A percentile compares a stretch with the other conserved stretches of the same genome.
Conservation (phyloP, 352 stramenopile species). For the Phytophthora pini region DNA sequence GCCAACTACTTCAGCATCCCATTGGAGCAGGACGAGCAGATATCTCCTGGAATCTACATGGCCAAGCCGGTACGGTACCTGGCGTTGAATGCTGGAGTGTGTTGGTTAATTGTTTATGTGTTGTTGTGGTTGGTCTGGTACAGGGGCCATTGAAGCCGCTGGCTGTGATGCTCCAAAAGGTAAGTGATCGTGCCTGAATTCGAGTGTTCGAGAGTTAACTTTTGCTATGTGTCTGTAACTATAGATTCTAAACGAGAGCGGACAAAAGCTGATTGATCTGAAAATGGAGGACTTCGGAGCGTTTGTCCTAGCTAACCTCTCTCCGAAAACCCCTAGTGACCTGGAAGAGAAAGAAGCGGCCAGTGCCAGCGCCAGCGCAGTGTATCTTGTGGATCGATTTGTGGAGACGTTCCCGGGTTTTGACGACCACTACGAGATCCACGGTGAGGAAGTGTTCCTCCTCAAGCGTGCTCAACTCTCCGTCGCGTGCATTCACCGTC, state of each 20-base stretch:
- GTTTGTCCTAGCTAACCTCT: slow-evolving; percentile 72
- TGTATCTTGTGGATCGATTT: slow-evolving; percentile 60
- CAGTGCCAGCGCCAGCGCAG: slow-evolving; percentile 42
- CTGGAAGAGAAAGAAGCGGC: slow-evolving; percentile 28
- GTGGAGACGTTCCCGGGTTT: slow-evolving; percentile 73
- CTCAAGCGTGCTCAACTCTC: slow-evolving; percentile 79
- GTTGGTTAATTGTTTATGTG: slow-evolving; percentile 1
- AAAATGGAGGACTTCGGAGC: slow-evolving; percentile 71
- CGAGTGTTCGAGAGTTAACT: slow-evolving; percentile 1
- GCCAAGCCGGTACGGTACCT: slow-evolving; percentile 61
- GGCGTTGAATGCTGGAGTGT: not conserved
- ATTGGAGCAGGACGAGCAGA: slow-evolving; percentile 72
- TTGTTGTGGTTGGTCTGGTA: slow-evolving; percentile 4
- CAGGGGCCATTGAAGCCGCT: slow-evolving; percentile 76
- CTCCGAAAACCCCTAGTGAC: slow-evolving; percentile 13
- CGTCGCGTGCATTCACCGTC: slow-evolving; percentile 58
- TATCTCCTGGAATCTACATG: slow-evolving; percentile 83
- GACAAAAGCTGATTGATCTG: slow-evolving; percentile 60
- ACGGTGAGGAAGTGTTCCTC: slow-evolving; percentile 60
- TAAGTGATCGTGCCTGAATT: slow-evolving; percentile 6
- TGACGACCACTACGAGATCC: slow-evolving; percentile 63
- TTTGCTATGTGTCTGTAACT: slow-evolving; percentile 5
- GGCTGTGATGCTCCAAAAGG: slow-evolving; percentile 61
- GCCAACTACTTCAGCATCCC: slow-evolving; percentile 79
- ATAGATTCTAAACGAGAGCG: slow-evolving; percentile 65